These are phyloP conservation scores for Myxozyma geophila DNA, from an alignment of 805 yeast genomes.

Conservation along the genomic window DNA sequence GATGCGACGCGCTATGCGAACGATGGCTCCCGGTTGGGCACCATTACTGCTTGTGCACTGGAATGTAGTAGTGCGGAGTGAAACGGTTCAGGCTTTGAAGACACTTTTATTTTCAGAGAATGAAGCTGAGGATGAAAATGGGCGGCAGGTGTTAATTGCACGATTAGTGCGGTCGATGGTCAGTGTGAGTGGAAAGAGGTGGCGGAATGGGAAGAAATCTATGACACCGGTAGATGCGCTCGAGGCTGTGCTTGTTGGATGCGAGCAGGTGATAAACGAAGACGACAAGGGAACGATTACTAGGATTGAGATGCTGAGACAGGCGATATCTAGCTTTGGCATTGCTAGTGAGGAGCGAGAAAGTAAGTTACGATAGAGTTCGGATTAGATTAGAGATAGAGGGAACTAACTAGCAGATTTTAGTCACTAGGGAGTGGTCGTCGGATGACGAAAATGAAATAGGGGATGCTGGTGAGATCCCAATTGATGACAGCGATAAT, in stretches of 20 bases:
- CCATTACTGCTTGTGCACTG: conserved; percentile 26
- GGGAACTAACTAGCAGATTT: neutral
- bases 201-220: conserved; percentile 5
- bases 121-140: conserved; percentile 1
- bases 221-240: conserved; percentile 15
- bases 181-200: neutral
- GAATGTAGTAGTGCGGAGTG: conserved; percentile 17
- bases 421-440: neutral
- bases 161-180: neutral
- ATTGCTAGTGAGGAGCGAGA: conserved; percentile 1
- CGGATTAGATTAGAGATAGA: neutral
- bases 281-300: neutral
- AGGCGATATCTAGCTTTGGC: neutral
- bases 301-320: neutral
- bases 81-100: neutral
- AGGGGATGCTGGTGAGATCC: conserved; percentile 2
- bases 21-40: conserved; percentile 19
- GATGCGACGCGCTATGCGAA: conserved; percentile 6
- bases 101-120: neutral
- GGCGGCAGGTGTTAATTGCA: neutral
- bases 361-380: neutral
- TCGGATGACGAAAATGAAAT: conserved; percentile 8
- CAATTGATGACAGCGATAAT: conserved; percentile 5
- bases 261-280: conserved; percentile 7
- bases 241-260: conserved; percentile 12